phyloP scores from a whole-genome alignment of 495 filamentous ascomycete genomes.

The Aspergillus homomorphus region DNA sequence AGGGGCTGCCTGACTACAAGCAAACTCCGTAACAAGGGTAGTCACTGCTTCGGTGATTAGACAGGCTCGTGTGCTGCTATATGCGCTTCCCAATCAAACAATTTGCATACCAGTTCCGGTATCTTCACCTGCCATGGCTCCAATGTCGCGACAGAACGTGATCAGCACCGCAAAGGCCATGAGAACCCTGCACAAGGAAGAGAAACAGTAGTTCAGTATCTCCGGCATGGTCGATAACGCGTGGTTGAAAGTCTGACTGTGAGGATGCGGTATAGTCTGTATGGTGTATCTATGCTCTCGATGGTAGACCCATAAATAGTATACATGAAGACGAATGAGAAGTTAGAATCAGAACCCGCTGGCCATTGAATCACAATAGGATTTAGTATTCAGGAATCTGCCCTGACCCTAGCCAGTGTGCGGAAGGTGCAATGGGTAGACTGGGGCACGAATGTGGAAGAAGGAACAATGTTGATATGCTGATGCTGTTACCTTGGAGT shows the following conservation, averaged over 20 bases:
- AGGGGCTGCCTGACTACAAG: slow-evolving; percentile 5
- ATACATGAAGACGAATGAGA: background rate
- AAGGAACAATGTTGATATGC: background rate
- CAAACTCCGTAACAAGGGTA: background rate
- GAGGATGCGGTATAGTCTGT: background rate
- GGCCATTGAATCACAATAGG: too few species aligned
- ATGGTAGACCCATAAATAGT: background rate
- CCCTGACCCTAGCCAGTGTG: background rate
- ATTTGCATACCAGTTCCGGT: background rate
- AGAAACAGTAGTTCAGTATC: background rate
- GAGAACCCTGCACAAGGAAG: background rate
- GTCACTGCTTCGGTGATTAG: background rate
- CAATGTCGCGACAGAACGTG: background rate
- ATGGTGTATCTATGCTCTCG: background rate
- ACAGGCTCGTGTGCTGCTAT: background rate
- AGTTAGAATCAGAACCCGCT: background rate
- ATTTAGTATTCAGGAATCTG: too few species aligned
- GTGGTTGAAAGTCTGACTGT: background rate
- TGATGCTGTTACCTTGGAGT: too few species aligned
- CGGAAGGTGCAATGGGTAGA: background rate
- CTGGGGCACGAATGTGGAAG: too few species aligned
- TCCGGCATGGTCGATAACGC: background rate
- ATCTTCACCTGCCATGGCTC: background rate
- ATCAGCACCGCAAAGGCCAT: background rate
- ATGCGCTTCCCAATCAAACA: background rate